These are phyloP conservation scores for Diaporthe longicolla DNA, from an alignment of 2,329 filamentous ascomycete genomes.

Conservation along the genomic window DNA sequence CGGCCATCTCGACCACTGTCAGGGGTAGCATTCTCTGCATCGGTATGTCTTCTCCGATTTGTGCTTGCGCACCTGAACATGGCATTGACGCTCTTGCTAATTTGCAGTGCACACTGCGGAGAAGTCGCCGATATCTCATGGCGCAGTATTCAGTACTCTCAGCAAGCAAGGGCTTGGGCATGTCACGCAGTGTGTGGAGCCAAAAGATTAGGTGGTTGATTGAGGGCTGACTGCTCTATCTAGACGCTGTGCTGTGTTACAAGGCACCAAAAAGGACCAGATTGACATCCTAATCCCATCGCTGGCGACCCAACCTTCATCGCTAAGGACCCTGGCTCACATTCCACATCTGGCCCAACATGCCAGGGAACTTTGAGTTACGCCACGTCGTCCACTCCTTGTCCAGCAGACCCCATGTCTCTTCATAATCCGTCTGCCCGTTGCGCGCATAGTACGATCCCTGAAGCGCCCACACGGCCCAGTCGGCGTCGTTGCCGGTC, in stretches of 20 bases:
- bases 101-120: too few species aligned
- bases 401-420: slow-evolving; percentile 66
- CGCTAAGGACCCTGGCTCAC: slow-evolving; percentile 56
- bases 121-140: not conserved
- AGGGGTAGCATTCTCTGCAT: not conserved
- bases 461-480: slow-evolving; percentile 71
- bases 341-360: slow-evolving; percentile 56
- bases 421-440: slow-evolving; percentile 63
- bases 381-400: slow-evolving; percentile 55
- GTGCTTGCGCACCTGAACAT: not conserved
- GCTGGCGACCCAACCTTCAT: not conserved
- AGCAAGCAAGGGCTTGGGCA: not conserved
- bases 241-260: not conserved
- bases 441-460: slow-evolving; percentile 72
- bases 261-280: not conserved
- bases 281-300: not conserved
- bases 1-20: not conserved
- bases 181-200: not conserved
- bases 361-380: slow-evolving; percentile 52
- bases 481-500: slow-evolving; percentile 69
- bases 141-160: not conserved
- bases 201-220: not conserved
- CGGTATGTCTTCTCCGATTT: not conserved
- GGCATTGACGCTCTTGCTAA: not conserved
- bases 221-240: not conserved